Evolutionary conservation across 306 rosid genomes (phyloP).

Genomic region (Prosopis cineraria): DNA sequence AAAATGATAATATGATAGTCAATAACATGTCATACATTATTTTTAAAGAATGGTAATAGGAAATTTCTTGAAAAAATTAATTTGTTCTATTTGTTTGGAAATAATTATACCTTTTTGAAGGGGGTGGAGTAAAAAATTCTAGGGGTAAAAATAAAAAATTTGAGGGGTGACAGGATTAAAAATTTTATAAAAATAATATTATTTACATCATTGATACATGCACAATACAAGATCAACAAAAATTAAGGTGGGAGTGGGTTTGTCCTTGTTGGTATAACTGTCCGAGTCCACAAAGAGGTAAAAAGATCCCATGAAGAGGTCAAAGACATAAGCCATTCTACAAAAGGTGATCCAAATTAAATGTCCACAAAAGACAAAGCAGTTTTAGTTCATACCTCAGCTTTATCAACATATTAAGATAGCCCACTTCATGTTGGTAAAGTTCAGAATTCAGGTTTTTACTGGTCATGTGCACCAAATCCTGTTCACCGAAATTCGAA

Average conservation of each 20-base stretch:
- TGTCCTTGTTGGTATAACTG: not conserved
- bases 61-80: not conserved
- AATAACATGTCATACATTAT: not conserved
- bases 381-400: constrained; percentile 56
- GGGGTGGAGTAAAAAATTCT: not conserved
- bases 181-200: no score
- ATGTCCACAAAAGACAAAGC: constrained; percentile 28
- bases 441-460: constrained; percentile 45
- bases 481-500: constrained; percentile 55
- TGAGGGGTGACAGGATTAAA: not conserved
- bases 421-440: constrained; percentile 45
- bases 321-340: constrained; percentile 15
- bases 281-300: not conserved
- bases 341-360: not conserved
- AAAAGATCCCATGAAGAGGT: constrained; percentile 10
- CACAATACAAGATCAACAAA: not conserved
- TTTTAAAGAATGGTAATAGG: not conserved
- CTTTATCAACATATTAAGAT: constrained; percentile 68
- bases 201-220: not conserved
- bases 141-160: not conserved
- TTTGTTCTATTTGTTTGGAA: not conserved
- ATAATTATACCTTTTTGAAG: not conserved
- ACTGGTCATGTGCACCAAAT: constrained; percentile 48
- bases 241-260: not conserved
- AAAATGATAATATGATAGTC: not conserved